Conservation (phyloP, 441 rosid species). For the Croton setiger region DNA sequence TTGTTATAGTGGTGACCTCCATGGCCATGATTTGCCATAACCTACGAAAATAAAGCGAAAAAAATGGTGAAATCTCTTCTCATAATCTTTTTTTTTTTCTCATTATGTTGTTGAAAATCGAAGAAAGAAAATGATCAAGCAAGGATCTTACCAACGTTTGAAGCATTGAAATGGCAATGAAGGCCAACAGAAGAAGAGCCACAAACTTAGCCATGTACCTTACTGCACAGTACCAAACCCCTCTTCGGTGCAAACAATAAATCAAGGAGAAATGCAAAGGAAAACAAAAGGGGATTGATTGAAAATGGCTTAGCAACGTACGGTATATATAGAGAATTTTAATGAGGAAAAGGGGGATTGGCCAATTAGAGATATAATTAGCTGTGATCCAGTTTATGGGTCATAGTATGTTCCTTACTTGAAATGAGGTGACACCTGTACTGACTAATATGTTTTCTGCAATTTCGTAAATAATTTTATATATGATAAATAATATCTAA, state of each 20-base stretch:
- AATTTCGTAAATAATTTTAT: not conserved
- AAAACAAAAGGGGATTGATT: conserved; percentile 13
- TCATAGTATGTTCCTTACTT: not conserved
- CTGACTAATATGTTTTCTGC: not conserved
- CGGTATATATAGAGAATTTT: conserved; percentile 29
- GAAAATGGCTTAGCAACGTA: not conserved
- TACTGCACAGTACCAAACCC: conserved; percentile 11
- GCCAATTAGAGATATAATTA: not conserved
- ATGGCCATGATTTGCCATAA: conserved; percentile 43
- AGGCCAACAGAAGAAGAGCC: conserved; percentile 39
- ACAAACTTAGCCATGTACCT: conserved; percentile 38
- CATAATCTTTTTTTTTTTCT: not conserved
- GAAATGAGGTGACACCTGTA: not conserved
- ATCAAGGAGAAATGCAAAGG: not conserved
- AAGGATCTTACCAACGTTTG: conserved; percentile 40
- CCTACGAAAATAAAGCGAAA: conserved; percentile 25
- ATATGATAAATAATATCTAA: too few relatives aligned
- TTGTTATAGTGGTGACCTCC: conserved; percentile 50
- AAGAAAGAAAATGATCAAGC: not conserved
- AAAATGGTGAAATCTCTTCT: not conserved
- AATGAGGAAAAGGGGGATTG: not conserved
- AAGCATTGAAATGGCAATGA: conserved; percentile 56
- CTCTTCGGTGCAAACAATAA: not conserved
- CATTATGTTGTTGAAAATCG: not conserved
- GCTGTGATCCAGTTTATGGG: not conserved